These are phyloP conservation scores for Kodamaea anthophila DNA, from an alignment of 1,139 yeast species.

Conservation along the genomic window DNA sequence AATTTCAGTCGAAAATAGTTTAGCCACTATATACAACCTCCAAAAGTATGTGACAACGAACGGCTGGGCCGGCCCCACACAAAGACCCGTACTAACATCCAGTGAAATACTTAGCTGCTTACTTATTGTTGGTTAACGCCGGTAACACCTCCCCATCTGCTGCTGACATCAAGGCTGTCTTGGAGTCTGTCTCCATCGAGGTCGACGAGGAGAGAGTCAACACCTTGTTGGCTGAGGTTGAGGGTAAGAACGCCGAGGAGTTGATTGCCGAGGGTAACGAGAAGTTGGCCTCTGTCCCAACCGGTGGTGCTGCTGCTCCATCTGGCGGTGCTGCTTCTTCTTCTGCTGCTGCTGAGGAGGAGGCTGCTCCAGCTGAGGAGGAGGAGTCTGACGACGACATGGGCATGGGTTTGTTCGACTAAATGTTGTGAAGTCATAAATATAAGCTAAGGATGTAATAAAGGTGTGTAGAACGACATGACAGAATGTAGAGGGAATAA, in stretches of 20 bases:
- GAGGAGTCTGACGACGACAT: conserved; percentile 48
- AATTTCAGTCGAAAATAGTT: conserved; percentile 5
- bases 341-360: conserved; percentile 63
- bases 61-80: no score
- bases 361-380: conserved; percentile 62
- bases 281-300: conserved; percentile 94
- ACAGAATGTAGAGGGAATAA: no score
- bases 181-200: conserved; percentile 93
- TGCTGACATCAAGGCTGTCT: conserved; percentile 80
- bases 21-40: conserved; percentile 5
- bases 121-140: conserved; percentile 62
- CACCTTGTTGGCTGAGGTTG: conserved; percentile 81
- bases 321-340: conserved; percentile 64
- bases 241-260: conserved; percentile 89
- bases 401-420: conserved; percentile 52
- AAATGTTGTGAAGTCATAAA: conserved; percentile 13
- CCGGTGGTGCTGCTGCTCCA: conserved; percentile 93
- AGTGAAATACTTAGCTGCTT: conserved; percentile 66
- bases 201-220: conserved; percentile 86
- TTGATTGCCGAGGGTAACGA: conserved; percentile 93
- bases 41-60: conserved; percentile 7
- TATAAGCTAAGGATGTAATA: conserved; percentile 4
- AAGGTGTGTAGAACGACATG: no score
- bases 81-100: conserved; percentile 11
- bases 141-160: conserved; percentile 81